A percentile compares a stretch with the other conserved stretches of the same genome.
Conservation (phyloP, 495 filamentous ascomycete species). For the Aspergillus ellipticus region DNA sequence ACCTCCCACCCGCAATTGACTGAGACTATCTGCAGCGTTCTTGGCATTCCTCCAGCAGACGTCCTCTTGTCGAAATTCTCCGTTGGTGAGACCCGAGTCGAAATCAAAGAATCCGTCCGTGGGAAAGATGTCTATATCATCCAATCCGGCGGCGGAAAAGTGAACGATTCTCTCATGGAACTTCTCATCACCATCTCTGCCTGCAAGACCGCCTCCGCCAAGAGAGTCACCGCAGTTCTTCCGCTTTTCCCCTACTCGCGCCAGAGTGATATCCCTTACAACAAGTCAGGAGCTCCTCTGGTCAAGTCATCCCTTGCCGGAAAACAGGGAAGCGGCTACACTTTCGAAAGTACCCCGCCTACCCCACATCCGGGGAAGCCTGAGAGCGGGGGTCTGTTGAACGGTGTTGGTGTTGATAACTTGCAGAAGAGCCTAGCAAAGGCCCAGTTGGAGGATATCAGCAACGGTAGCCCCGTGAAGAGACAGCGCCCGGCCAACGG, state of each 20-base stretch:
- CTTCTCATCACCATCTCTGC: conserved; percentile 94
- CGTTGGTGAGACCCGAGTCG: conserved; percentile 90
- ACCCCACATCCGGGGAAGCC: conserved; percentile 71
- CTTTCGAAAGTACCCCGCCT: conserved; percentile 87
- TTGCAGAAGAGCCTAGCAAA: conserved; percentile 64
- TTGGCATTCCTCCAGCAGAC: conserved; percentile 79
- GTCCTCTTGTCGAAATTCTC: conserved; percentile 86
- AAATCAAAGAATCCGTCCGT: conserved; percentile 91
- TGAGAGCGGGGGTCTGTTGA: conserved; percentile 58
- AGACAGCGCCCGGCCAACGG: conserved; percentile 33
- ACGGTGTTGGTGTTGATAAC: conserved; percentile 58
- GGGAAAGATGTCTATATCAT: conserved; percentile 98
- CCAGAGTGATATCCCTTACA: conserved; percentile 93
- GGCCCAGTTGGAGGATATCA: conserved; percentile 53
- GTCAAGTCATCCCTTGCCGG: conserved; percentile 58
- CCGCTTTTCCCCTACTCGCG: conserved; percentile 95
- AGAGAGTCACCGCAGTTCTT: conserved; percentile 86
- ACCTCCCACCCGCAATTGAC: conserved; percentile 88
- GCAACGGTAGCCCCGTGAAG: conserved; percentile 41
- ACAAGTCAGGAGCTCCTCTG: conserved; percentile 86
- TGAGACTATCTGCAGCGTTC: conserved; percentile 76
- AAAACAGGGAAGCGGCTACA: conserved; percentile 60
- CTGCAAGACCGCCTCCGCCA: conserved; percentile 93
- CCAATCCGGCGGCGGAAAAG: conserved; percentile 80
- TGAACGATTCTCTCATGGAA: conserved; percentile 95